These are phyloP conservation scores for Leccinum pachyderme DNA, from an alignment of 1,284 basidiomycete species.

Conservation along the genomic window DNA sequence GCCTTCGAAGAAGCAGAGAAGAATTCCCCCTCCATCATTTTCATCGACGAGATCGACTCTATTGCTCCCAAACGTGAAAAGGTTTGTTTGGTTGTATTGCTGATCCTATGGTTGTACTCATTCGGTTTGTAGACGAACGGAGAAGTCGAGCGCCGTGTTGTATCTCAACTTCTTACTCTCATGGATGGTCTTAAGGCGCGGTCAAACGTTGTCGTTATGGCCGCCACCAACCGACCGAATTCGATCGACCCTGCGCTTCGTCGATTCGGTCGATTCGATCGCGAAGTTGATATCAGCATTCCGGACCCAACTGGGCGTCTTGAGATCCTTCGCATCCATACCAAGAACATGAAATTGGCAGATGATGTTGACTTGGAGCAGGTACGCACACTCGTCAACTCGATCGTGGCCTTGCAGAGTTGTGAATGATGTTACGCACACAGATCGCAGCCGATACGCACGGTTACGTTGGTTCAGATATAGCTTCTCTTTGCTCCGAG, in stretches of 20 bases:
- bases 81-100: slow-evolving; percentile 30
- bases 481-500: slow-evolving; percentile 91
- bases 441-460: slow-evolving; percentile 98
- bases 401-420: background rate
- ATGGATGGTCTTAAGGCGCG: slow-evolving; percentile 99
- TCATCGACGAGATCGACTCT: slow-evolving; percentile 99
- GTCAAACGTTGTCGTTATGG: slow-evolving; percentile 99
- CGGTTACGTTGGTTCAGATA: slow-evolving; percentile 97
- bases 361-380: slow-evolving; percentile 98
- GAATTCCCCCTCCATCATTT: slow-evolving; percentile 99
- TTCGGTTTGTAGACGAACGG: slow-evolving; percentile 77
- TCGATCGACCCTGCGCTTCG: slow-evolving; percentile 98
- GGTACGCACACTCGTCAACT: slow-evolving; percentile 39
- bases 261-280: slow-evolving; percentile 98
- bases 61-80: slow-evolving; percentile 99
- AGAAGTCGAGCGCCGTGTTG: slow-evolving; percentile 98
- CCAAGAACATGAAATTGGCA: slow-evolving; percentile 99
- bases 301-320: slow-evolving; percentile 98
- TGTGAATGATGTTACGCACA: slow-evolving; percentile 7
- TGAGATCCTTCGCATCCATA: slow-evolving; percentile 98
- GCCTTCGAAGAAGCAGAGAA: slow-evolving; percentile 99
- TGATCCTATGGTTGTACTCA: slow-evolving; percentile 14
- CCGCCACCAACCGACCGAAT: slow-evolving; percentile 98
- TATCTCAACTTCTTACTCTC: slow-evolving; percentile 95
- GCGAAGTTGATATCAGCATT: slow-evolving; percentile 99